Evolutionary conservation across 805 yeast genomes (phyloP).

Genomic region (Trichomonascus vanleenenianus): DNA sequence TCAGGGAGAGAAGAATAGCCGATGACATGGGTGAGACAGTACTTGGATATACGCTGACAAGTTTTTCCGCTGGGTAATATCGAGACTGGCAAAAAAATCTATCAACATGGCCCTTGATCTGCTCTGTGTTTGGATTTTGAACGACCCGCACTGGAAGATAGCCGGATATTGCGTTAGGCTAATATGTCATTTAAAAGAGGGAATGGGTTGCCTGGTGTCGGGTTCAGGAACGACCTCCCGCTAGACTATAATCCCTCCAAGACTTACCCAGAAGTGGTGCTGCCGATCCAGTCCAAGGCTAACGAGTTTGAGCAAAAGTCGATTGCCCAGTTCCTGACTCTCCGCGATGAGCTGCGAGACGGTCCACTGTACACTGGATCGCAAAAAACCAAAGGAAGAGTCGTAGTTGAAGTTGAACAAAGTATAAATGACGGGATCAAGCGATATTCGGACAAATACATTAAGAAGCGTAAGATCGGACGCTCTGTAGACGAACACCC

Average conservation of each 20-base stretch:
- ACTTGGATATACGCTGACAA: not conserved
- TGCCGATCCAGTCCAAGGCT: conserved; percentile 18
- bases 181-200: not conserved
- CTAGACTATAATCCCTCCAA: conserved; percentile 17
- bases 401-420: conserved; percentile 17
- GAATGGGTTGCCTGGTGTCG: not conserved
- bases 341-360: conserved; percentile 18
- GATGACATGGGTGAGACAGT: not conserved
- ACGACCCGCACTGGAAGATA: too few species aligned
- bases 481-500: conserved; percentile 75
- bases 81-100: not conserved
- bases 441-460: conserved; percentile 74
- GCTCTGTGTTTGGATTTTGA: not conserved
- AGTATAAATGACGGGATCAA: conserved; percentile 54
- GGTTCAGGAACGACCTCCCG: conserved; percentile 4
- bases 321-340: conserved; percentile 19
- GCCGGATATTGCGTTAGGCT: too few species aligned
- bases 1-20: too few species aligned
- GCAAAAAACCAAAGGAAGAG: conserved; percentile 10
- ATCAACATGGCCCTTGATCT: too few species aligned
- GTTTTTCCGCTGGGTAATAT: not conserved
- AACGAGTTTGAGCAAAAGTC: conserved; percentile 16
- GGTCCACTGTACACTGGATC: conserved; percentile 24
- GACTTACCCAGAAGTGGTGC: conserved; percentile 16
- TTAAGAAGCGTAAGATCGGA: conserved; percentile 61